Evolutionary conservation across 768 basidiomycete species (phyloP).

Genomic region (Amanita rubescens): DNA sequence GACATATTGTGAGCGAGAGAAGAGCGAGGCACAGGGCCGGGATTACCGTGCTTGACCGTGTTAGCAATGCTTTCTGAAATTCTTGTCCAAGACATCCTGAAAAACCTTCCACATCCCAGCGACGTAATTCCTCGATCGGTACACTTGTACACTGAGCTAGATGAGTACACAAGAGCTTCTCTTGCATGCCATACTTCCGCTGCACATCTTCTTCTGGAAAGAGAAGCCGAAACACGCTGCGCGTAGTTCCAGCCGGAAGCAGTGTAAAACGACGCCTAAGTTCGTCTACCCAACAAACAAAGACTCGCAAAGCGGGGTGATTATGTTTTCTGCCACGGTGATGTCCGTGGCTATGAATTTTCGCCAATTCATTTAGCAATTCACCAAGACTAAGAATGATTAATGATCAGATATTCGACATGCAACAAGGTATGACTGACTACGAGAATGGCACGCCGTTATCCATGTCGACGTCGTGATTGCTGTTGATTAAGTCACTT

Average conservation of each 20-base stretch:
- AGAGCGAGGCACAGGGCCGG: constrained; percentile 22
- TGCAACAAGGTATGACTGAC: constrained; percentile 12
- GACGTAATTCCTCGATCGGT: constrained; percentile 20
- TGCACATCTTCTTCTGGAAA: constrained; percentile 76
- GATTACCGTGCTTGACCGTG: constrained; percentile 4
- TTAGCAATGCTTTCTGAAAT: constrained; percentile 38
- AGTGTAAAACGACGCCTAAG: constrained; percentile 38
- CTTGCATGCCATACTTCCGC: constrained; percentile 70
- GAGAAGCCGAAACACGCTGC: constrained; percentile 62
- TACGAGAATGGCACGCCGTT: constrained; percentile 21
- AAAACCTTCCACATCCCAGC: constrained; percentile 34
- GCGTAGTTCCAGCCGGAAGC: constrained; percentile 46
- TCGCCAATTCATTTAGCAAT: constrained; percentile 39
- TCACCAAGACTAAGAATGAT: constrained; percentile 36
- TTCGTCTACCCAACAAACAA: constrained; percentile 35
- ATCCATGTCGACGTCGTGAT: no score
- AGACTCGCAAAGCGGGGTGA: constrained; percentile 34
- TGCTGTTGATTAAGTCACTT: no score
- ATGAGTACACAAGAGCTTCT: constrained; percentile 45
- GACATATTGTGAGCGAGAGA: constrained; percentile 7
- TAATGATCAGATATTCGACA: neutral
- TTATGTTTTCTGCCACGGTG: constrained; percentile 12
- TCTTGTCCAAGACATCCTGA: constrained; percentile 70
- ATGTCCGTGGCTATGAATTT: constrained; percentile 22
- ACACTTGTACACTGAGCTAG: constrained; percentile 45